These are phyloP conservation scores for Pseudocercospora vitis DNA, from an alignment of 2,329 filamentous ascomycete species.

Conservation along the genomic window DNA sequence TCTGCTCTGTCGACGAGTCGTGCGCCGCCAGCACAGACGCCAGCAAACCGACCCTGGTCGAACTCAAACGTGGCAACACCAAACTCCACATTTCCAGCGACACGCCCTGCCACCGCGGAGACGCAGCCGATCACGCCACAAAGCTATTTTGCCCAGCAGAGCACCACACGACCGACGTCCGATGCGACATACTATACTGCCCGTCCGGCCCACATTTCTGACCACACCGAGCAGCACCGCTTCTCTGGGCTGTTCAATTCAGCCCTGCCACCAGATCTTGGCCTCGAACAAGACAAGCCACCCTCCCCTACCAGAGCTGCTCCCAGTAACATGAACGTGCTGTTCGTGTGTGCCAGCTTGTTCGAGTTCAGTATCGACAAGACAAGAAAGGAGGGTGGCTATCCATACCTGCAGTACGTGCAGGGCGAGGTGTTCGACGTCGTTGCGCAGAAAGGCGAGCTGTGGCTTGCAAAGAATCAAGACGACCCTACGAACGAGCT, in stretches of 20 bases:
- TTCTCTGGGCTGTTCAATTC: conserved; percentile 38
- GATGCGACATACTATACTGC: conserved; percentile 37
- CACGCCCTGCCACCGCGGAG: conserved; percentile 39
- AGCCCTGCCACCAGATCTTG: conserved; percentile 34
- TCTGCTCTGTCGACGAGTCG: conserved; percentile 55
- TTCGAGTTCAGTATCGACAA: conserved; percentile 98
- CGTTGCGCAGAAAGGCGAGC: conserved; percentile 92
- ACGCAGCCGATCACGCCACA: conserved; percentile 23
- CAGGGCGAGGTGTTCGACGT: conserved; percentile 76
- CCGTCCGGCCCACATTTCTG: conserved; percentile 23
- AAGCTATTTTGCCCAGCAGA: conserved; percentile 28
- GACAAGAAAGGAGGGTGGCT: conserved; percentile 87
- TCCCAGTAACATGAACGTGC: conserved; percentile 49
- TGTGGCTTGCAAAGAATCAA: conserved; percentile 97
- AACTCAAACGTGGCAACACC: conserved; percentile 47
- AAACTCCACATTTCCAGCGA: conserved; percentile 44
- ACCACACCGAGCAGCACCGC: conserved; percentile 26
- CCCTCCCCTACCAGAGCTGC: conserved; percentile 22
- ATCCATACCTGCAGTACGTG: conserved; percentile 93
- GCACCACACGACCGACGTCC: conserved; percentile 33
- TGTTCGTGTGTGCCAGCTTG: conserved; percentile 89
- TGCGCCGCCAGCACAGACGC: conserved; percentile 42
- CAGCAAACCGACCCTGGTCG: conserved; percentile 34
- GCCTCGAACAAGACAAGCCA: conserved; percentile 11
- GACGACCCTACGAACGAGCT: conserved; percentile 77